phyloP scores from a whole-genome alignment of 129 eudicot genomes.

The Tagetes patula region DNA sequence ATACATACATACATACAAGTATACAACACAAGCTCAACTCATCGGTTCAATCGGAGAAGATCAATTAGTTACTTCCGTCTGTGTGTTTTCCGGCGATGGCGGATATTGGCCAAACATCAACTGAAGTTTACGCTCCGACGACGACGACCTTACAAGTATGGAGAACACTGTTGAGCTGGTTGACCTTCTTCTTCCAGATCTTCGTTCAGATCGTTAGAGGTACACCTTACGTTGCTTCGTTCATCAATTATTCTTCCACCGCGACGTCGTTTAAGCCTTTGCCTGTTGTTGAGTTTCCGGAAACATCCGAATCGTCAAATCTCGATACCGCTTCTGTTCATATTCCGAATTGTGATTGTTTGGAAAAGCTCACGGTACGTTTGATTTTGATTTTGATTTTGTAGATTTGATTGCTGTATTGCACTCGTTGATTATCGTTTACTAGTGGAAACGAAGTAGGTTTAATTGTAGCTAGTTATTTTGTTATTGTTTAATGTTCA shows the following conservation, averaged over 20 bases:
- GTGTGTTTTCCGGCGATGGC: slow-evolving; percentile 43
- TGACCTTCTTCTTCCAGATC: slow-evolving; percentile 88
- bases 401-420: not conserved
- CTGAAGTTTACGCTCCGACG: slow-evolving; percentile 86
- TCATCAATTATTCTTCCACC: slow-evolving; percentile 46
- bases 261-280: slow-evolving; percentile 76
- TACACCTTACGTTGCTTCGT: slow-evolving; percentile 67
- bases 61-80: slow-evolving; percentile 19
- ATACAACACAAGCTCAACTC: not conserved
- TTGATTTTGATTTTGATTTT: not conserved
- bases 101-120: slow-evolving; percentile 58
- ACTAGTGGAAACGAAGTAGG: slow-evolving; percentile 4
- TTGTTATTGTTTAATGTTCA: slow-evolving; percentile 21
- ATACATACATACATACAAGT: not conserved
- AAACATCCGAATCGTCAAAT: slow-evolving; percentile 32
- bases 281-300: slow-evolving; percentile 63
- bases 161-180: slow-evolving; percentile 82
- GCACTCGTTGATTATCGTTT: slow-evolving; percentile 10
- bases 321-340: slow-evolving; percentile 40
- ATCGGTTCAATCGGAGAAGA: slow-evolving; percentile 22
- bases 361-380: slow-evolving; percentile 65
- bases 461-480: slow-evolving; percentile 7
- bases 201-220: slow-evolving; percentile 89
- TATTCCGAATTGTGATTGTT: slow-evolving; percentile 33
- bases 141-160: slow-evolving; percentile 73